Conservation (phyloP, 2,329 filamentous ascomycete species). For the Pseudopyricularia javanii region DNA sequence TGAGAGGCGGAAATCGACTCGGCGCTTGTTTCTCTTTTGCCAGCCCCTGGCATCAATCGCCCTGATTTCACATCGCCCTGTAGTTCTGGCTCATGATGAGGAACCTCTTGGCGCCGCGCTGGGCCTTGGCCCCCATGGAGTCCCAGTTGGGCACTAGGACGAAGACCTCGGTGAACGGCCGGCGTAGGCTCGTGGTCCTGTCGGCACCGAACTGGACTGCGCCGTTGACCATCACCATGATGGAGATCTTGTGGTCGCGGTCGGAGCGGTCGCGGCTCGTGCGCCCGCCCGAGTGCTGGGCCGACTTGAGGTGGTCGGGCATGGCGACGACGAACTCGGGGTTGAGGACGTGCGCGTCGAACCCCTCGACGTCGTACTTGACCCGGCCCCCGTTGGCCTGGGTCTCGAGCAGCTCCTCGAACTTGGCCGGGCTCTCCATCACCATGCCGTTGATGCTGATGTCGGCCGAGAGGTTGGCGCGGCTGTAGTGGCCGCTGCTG, state of each 20-base stretch:
- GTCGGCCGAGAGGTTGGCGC: slow-evolving; percentile 42
- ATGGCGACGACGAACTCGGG: slow-evolving; percentile 47
- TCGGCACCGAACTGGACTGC: slow-evolving; percentile 56
- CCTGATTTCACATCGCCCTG: slow-evolving; percentile 31
- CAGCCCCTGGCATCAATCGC: not conserved
- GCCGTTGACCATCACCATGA: slow-evolving; percentile 64
- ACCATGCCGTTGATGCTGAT: slow-evolving; percentile 71
- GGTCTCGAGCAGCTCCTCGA: slow-evolving; percentile 55
- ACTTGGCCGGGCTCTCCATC: slow-evolving; percentile 42
- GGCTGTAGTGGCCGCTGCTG: slow-evolving; percentile 35
- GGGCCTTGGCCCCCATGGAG: slow-evolving; percentile 36
- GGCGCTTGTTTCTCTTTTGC: not conserved
- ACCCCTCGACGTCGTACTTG: slow-evolving; percentile 60
- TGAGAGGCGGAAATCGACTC: not conserved
- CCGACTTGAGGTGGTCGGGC: slow-evolving; percentile 26
- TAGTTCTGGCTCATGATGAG: slow-evolving; percentile 65
- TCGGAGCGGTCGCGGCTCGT: slow-evolving; percentile 1
- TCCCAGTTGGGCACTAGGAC: slow-evolving; percentile 70
- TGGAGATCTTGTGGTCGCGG: slow-evolving; percentile 51
- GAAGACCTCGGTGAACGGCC: slow-evolving; percentile 69
- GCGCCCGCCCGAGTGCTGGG: slow-evolving; percentile 9
- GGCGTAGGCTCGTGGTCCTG: slow-evolving; percentile 43
- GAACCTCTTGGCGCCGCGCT: slow-evolving; percentile 44
- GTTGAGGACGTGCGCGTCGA: slow-evolving; percentile 71
- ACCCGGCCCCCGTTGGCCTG: slow-evolving; percentile 31